These are phyloP conservation scores for Sporothrix brasiliensis DNA, from an alignment of 2,329 filamentous ascomycete genomes.

Conservation along the genomic window DNA sequence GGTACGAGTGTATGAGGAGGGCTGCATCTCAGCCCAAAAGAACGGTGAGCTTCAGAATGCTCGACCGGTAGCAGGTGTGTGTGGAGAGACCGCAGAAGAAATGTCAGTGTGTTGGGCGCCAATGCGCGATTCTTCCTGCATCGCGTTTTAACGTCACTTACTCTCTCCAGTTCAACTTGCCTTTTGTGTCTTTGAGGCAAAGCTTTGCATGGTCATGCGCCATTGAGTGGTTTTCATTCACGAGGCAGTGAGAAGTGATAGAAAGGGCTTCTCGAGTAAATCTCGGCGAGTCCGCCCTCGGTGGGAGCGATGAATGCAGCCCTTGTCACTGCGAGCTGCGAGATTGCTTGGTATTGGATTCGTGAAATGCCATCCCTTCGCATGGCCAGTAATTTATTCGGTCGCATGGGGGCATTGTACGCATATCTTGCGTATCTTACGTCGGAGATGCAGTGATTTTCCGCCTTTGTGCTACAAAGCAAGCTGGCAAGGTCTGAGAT, in stretches of 20 bases:
- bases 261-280: background rate
- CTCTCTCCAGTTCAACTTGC: background rate
- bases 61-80: background rate
- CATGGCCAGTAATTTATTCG: background rate
- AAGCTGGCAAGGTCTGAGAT: background rate
- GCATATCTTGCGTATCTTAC: constrained; percentile 13
- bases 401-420: constrained; percentile 3
- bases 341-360: background rate
- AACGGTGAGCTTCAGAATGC: constrained; percentile 24
- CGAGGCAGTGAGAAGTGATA: background rate
- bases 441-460: constrained; percentile 16
- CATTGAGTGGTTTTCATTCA: constrained; percentile 1
- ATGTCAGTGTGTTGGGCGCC: constrained; percentile 20
- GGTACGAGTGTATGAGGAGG: constrained; percentile 13
- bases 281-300: background rate
- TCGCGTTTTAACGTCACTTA: background rate
- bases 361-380: background rate
- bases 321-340: background rate
- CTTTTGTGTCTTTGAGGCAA: background rate
- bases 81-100: background rate
- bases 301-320: constrained; percentile 7
- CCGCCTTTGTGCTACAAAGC: constrained; percentile 7
- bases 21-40: constrained; percentile 34
- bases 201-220: background rate
- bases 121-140: constrained; percentile 12